Evolutionary conservation across 148 eudicot genomes (phyloP).

Genomic region (Silene latifolia): DNA sequence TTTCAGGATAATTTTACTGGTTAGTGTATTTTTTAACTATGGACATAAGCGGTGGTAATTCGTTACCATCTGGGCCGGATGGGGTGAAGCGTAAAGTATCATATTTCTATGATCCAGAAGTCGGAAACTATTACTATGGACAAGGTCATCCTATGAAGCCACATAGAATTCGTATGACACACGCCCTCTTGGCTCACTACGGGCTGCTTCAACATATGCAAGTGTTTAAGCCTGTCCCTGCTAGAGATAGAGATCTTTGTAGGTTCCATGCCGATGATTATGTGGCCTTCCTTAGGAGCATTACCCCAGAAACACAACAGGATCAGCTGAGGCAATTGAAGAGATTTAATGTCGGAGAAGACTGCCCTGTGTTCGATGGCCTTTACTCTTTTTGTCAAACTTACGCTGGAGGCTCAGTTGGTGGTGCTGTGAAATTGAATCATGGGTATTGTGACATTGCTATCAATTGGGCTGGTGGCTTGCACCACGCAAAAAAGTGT

Average conservation of each 20-base stretch:
- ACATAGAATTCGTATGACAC: conserved; percentile 58
- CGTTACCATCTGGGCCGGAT: conserved; percentile 53
- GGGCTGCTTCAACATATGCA: conserved; percentile 60
- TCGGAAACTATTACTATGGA: conserved; percentile 63
- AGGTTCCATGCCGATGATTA: conserved; percentile 65
- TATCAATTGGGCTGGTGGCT: conserved; percentile 65
- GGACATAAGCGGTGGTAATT: conserved; percentile 61
- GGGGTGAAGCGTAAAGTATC: conserved; percentile 51
- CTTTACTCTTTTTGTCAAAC: conserved; percentile 64
- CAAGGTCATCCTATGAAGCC: conserved; percentile 78
- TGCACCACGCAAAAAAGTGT: conserved; percentile 66
- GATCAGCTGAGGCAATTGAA: conserved; percentile 58
- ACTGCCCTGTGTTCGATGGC: conserved; percentile 69
- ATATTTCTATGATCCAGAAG: conserved; percentile 59
- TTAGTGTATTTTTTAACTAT: conserved; percentile 16
- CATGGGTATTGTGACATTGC: conserved; percentile 59
- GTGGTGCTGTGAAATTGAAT: conserved; percentile 61
- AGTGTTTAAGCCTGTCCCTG: conserved; percentile 49
- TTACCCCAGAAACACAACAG: conserved; percentile 59
- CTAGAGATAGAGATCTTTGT: conserved; percentile 55
- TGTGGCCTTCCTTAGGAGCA: conserved; percentile 49
- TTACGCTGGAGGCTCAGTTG: conserved; percentile 63
- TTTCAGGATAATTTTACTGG: neutral
- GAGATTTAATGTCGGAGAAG: conserved; percentile 73
- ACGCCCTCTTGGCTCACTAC: conserved; percentile 57